Base-by-base conservation (phyloP, 2,329 filamentous ascomycete species). In the Fusarium agapanthi region DNA sequence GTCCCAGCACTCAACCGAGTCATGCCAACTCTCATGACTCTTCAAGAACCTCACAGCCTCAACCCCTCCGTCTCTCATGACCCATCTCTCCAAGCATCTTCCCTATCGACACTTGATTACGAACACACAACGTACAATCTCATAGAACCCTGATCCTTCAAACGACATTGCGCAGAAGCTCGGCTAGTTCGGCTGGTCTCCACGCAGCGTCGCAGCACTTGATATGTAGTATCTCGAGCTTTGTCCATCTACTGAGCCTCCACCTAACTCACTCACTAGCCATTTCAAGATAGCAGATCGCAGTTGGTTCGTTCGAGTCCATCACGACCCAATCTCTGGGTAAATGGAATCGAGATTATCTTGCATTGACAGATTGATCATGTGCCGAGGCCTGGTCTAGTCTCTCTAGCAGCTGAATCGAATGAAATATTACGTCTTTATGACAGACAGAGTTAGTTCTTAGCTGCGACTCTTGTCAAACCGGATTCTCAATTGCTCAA, bases 281-380 rank as follows among this genome's bases (percentile, higher is more conserved):
- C 59, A 56, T 51, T 56, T 47, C 35, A 40, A 65, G 62, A 41
- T 47, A 65, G 45, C 59, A 65, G 50, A 64, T 65, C 62, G 59
- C 12, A 45, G 44, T 50, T 41, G 15, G 34, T 41, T 47, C 24
- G 55, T 51, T 30, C 59, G 44, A 57, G 40, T 48, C 22, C n/a
- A 51, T 35, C 48, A 24, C 30, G 30, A n/a, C 24, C 40, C 30
- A 48, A 35, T 47, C 12, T 48, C 34, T 56, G 32, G 59, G 59
- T 45, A 41, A 43, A 56, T 38, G 15, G 51, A 48, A 57, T 57
- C 40, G 40, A 57, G 40, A 48, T 57, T 48, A n/a, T 48, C 40
- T 57, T 57, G 54, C 20, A 57, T 57, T 48, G 32, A 10, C 54
- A 35, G 40, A 30, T 28, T 35, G 26, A 45, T 35, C 32, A 45